A percentile compares a stretch with the other conserved stretches of the same genome.
These are phyloP conservation scores for Rhododendron griersonianum DNA, from an alignment of 148 eudicot genomes.

Conservation along the genomic window DNA sequence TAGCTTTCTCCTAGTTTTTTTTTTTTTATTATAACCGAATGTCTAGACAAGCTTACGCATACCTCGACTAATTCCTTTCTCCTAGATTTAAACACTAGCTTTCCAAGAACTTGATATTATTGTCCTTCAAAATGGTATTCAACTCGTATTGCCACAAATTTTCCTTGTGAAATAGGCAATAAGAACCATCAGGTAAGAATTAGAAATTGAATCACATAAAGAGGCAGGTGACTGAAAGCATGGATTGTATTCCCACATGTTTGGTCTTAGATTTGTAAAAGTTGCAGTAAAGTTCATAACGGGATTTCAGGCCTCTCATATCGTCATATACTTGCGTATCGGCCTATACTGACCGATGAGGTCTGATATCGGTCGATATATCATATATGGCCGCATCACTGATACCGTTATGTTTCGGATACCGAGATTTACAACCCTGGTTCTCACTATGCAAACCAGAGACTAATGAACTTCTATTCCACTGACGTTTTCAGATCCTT, in stretches of 20 bases:
- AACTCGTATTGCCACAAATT: background rate
- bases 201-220: background rate
- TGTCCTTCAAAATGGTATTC: background rate
- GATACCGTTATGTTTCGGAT: too few species aligned
- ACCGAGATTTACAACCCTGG: background rate
- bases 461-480: background rate
- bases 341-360: background rate
- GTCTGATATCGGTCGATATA: background rate
- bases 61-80: too few species aligned
- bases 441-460: background rate
- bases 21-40: too few species aligned
- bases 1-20: background rate
- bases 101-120: background rate
- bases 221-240: background rate
- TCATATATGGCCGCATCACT: too few species aligned
- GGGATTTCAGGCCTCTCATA: too few species aligned
- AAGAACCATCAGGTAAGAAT: background rate
- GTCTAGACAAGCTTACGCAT: background rate
- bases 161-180: background rate
- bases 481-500: background rate
- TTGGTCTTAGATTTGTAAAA: background rate
- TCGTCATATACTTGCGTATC: background rate
- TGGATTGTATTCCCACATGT: background rate
- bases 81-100: background rate
- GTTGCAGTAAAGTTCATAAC: background rate